Conservation (phyloP, 805 yeast species). For the Yamadazyma sp. region DNA sequence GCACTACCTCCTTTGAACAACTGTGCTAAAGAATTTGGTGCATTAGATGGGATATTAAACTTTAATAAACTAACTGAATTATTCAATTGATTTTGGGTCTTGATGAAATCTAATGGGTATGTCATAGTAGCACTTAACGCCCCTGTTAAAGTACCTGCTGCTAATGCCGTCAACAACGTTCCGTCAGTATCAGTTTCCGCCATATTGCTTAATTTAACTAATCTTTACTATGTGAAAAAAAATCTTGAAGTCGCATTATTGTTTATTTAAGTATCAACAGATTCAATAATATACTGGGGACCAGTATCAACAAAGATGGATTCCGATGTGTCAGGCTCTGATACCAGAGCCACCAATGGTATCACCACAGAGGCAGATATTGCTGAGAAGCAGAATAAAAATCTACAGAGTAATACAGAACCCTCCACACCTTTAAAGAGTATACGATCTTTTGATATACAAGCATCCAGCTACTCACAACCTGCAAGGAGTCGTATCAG, state of each 20-base stretch:
- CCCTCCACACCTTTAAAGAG: constrained; percentile 19
- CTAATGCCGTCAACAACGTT: constrained; percentile 53
- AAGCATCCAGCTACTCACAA: background rate
- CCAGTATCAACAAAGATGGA: too few relatives aligned
- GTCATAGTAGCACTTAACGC: constrained; percentile 59
- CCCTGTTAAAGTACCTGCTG: constrained; percentile 62
- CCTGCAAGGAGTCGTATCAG: constrained; percentile 2
- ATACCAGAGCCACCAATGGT: too few relatives aligned
- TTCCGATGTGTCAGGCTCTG: background rate
- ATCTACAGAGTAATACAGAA: constrained; percentile 13
- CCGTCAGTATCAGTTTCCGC: constrained; percentile 11
- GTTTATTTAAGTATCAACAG: too few relatives aligned
- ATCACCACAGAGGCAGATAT: background rate
- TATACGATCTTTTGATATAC: too few relatives aligned
- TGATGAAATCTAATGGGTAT: constrained; percentile 70
- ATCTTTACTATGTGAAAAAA: too few relatives aligned
- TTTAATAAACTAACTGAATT: constrained; percentile 29
- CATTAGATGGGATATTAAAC: constrained; percentile 31
- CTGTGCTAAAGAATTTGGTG: constrained; percentile 31
- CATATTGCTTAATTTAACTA: too few relatives aligned
- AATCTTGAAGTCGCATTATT: too few relatives aligned
- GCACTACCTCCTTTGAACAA: constrained; percentile 66
- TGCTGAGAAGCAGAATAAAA: background rate
- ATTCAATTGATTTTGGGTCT: constrained; percentile 62
- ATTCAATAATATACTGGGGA: too few relatives aligned